Percentiles rank a stretch among this genome's conserved stretches.
Evolutionary conservation across 441 rosid species (phyloP).

Genomic region (Brassica balearica): DNA sequence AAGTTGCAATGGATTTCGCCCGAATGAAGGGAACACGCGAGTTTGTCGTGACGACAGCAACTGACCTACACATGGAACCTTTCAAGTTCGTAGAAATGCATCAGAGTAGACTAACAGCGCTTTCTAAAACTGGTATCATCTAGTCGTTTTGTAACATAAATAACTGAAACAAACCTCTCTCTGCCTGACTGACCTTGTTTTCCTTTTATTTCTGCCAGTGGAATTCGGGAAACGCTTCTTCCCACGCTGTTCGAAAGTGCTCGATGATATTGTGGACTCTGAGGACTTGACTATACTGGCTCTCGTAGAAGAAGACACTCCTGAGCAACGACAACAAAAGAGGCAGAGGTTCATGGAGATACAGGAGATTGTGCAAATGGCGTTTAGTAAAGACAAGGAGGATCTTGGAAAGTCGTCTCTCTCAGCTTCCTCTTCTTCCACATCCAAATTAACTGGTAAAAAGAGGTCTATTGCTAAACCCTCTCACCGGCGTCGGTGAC

Average conservation of each 20-base stretch:
- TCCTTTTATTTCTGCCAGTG: slow-evolving; percentile 47
- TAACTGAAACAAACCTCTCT: neutral
- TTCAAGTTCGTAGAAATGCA: slow-evolving; percentile 65
- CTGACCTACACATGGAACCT: slow-evolving; percentile 66
- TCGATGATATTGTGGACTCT: slow-evolving; percentile 65
- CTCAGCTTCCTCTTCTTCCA: slow-evolving; percentile 41
- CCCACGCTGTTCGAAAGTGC: slow-evolving; percentile 66
- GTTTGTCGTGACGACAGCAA: slow-evolving; percentile 52
- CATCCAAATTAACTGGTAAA: slow-evolving; percentile 45
- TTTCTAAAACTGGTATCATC: slow-evolving; percentile 70
- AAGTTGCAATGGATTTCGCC: slow-evolving; percentile 73
- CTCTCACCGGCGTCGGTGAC: slow-evolving; percentile 29
- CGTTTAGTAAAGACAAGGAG: slow-evolving; percentile 63
- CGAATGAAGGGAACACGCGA: slow-evolving; percentile 55
- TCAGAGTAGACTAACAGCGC: slow-evolving; percentile 62
- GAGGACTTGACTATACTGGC: slow-evolving; percentile 60
- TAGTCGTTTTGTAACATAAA: neutral
- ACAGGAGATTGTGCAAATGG: slow-evolving; percentile 55
- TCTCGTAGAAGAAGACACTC: slow-evolving; percentile 48
- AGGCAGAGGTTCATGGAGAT: slow-evolving; percentile 61
- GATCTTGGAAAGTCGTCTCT: slow-evolving; percentile 50
- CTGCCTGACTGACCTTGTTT: neutral
- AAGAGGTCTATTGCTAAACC: slow-evolving; percentile 45
- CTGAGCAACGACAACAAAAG: slow-evolving; percentile 56
- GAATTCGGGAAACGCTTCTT: slow-evolving; percentile 76